These are phyloP conservation scores for Pleurotus ostreatus DNA, from an alignment of 768 basidiomycete genomes.

Conservation along the genomic window DNA sequence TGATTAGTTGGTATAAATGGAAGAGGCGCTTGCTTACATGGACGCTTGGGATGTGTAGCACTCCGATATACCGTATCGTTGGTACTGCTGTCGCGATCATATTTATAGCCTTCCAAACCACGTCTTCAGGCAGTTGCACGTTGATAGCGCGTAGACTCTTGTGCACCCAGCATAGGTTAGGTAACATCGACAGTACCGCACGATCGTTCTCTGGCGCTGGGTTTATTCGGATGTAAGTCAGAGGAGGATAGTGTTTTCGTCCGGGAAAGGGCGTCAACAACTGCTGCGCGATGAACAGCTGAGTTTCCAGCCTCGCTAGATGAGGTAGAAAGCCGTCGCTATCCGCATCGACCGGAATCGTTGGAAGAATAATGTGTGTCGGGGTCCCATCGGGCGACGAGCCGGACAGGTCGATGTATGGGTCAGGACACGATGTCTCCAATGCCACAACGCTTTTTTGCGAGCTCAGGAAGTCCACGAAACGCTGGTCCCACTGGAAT, in stretches of 20 bases:
- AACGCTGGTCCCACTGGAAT: neutral
- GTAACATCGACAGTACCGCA: neutral
- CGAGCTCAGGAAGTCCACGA: neutral
- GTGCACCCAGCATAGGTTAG: constrained; percentile 1
- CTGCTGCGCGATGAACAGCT: constrained; percentile 4
- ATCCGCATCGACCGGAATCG: neutral
- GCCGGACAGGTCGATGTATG: neutral
- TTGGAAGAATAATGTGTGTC: neutral
- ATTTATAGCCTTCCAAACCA: neutral
- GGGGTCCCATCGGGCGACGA: neutral
- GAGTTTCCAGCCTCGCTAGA: neutral
- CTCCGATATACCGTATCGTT: neutral
- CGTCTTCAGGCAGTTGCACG: neutral
- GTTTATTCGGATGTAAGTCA: neutral
- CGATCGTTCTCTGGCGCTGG: neutral
- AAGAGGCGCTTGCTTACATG: neutral
- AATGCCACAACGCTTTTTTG: neutral
- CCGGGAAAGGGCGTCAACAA: neutral
- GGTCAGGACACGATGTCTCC: constrained; percentile 4
- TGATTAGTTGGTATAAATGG: neutral
- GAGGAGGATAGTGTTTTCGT: neutral
- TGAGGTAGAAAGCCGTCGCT: neutral
- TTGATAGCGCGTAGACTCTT: neutral
- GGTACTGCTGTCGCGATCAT: neutral
- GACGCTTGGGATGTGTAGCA: neutral